These are phyloP conservation scores for Verticillium klebahnii DNA, from an alignment of 2,329 filamentous ascomycete species.

Conservation along the genomic window DNA sequence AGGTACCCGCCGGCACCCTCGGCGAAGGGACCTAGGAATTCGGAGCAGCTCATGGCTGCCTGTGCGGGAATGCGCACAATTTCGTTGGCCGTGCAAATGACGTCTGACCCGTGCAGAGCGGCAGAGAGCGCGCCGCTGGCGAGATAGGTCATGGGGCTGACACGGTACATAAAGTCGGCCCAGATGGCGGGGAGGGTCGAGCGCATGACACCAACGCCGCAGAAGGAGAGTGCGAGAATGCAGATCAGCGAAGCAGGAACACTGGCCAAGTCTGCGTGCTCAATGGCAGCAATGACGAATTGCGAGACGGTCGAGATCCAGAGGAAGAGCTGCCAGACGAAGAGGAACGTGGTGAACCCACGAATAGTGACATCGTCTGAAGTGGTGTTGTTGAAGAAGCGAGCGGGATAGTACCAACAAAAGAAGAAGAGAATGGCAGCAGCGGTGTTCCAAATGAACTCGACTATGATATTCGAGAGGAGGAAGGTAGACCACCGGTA, in stretches of 20 bases:
- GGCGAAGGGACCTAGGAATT: constrained; percentile 10
- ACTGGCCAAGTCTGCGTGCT: constrained; percentile 10
- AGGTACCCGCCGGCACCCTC: constrained; percentile 9
- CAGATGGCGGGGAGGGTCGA: constrained; percentile 10
- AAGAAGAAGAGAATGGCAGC: constrained; percentile 61
- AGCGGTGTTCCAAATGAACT: constrained; percentile 66
- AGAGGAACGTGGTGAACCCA: constrained; percentile 12
- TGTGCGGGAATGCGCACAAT: constrained; percentile 10
- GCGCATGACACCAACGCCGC: constrained; percentile 13
- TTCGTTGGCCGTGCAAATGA: constrained; percentile 11
- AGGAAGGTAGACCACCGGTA: constrained; percentile 33
- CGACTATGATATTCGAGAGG: constrained; percentile 48
- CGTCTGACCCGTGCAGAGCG: constrained; percentile 14
- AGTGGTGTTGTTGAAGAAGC: constrained; percentile 54
- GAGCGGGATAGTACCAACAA: constrained; percentile 67
- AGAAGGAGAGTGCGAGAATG: constrained; percentile 13
- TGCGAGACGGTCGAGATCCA: constrained; percentile 14
- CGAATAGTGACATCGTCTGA: constrained; percentile 6
- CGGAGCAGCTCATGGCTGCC: constrained; percentile 9
- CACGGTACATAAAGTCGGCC: constrained; percentile 15
- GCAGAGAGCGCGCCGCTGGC: constrained; percentile 20
- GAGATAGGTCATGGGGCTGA: constrained; percentile 22
- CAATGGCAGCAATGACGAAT: constrained; percentile 9
- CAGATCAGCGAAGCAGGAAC: constrained; percentile 10
- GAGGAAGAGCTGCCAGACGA: constrained; percentile 14